phyloP scores from a whole-genome alignment of 345 rosid genomes.

The Acer yangbiense region DNA sequence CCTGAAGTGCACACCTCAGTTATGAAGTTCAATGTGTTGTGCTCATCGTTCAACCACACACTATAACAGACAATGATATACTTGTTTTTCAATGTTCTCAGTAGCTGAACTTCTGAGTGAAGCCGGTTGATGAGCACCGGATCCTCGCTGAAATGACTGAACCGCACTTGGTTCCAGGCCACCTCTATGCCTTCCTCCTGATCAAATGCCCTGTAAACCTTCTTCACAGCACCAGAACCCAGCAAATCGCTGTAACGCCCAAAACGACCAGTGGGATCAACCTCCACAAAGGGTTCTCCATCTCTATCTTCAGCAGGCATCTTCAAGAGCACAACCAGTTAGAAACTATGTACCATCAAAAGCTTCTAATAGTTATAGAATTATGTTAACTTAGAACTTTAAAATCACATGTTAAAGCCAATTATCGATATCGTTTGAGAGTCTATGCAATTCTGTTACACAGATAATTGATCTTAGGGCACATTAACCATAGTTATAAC shows the following conservation, averaged over 20 bases:
- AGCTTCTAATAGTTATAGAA: background rate
- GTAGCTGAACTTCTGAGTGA: conserved; percentile 62
- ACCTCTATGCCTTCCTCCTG: conserved; percentile 78
- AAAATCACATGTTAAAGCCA: background rate
- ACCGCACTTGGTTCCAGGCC: conserved; percentile 73
- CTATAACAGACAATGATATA: conserved; percentile 63
- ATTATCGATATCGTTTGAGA: too few relatives aligned
- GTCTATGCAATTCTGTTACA: too few relatives aligned
- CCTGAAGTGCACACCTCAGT: conserved; percentile 78
- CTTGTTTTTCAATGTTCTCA: conserved; percentile 56
- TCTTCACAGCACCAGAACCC: conserved; percentile 68
- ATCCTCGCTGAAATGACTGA: conserved; percentile 51
- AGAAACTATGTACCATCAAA: background rate
- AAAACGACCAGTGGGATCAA: conserved; percentile 64
- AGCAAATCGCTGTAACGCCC: conserved; percentile 62
- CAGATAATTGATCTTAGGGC: too few relatives aligned
- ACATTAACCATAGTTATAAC: too few relatives aligned
- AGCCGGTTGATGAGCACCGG: conserved; percentile 54
- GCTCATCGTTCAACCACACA: conserved; percentile 57
- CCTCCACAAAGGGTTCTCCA: conserved; percentile 55
- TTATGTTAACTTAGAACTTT: too few relatives aligned
- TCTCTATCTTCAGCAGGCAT: conserved; percentile 62
- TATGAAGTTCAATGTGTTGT: conserved; percentile 56
- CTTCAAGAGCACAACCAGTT: conserved; percentile 17
- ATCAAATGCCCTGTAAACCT: conserved; percentile 75